Evolutionary conservation across 2,329 filamentous ascomycete genomes (phyloP).

Genomic region (Talaromyces albobiverticillius): DNA sequence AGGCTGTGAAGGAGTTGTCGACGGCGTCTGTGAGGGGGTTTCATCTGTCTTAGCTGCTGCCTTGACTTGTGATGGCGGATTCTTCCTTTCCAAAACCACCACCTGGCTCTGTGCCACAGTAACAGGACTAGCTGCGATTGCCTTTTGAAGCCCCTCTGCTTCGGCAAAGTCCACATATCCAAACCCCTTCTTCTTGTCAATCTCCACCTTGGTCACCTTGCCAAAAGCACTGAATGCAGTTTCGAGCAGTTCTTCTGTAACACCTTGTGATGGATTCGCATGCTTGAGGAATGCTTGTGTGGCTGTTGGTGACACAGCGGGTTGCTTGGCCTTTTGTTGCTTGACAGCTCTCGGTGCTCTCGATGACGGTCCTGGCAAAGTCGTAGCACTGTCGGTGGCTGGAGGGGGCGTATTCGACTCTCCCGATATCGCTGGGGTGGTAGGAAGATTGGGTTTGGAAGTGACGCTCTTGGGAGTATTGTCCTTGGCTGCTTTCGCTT

Average conservation of each 20-base stretch:
- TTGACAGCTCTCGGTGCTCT: conserved; percentile 24
- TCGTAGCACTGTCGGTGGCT: background rate
- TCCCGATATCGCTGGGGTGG: background rate
- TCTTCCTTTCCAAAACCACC: conserved; percentile 69
- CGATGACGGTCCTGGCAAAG: conserved; percentile 12
- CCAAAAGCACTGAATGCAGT: conserved; percentile 73
- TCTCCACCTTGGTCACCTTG: conserved; percentile 73
- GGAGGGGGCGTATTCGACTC: background rate
- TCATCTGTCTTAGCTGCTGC: conserved; percentile 9
- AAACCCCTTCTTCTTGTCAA: conserved; percentile 92
- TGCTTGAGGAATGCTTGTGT: conserved; percentile 70
- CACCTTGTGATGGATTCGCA: conserved; percentile 84
- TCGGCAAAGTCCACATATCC: conserved; percentile 88
- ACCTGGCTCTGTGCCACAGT: conserved; percentile 81
- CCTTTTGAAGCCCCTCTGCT: conserved; percentile 68
- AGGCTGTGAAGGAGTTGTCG: conserved; percentile 5
- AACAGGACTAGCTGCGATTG: conserved; percentile 77
- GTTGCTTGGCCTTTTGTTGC: conserved; percentile 27
- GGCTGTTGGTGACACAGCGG: conserved; percentile 22
- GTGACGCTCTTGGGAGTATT: background rate
- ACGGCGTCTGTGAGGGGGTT: conserved; percentile 2
- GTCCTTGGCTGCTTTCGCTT: conserved; percentile 15
- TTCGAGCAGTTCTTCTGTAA: conserved; percentile 77
- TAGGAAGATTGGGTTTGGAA: conserved; percentile 7
- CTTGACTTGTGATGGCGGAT: conserved; percentile 11